Percentiles rank a stretch among this genome's conserved stretches.
Conservation (phyloP, 768 basidiomycete species). For the Lactifluus rugatus region DNA sequence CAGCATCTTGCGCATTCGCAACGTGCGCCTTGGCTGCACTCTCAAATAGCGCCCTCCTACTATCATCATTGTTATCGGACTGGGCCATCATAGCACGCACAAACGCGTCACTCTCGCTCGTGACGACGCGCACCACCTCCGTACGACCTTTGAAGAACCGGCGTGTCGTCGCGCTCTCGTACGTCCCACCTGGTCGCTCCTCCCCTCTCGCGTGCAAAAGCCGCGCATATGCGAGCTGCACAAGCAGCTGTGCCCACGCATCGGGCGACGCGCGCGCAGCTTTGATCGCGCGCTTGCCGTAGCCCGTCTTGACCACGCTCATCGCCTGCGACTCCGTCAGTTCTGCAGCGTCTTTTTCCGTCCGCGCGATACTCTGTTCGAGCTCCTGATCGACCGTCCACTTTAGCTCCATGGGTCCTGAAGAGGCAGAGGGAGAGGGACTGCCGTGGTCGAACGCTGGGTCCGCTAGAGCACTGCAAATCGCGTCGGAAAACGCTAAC, state of each 20-base stretch:
- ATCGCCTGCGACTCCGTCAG: constrained; percentile 58
- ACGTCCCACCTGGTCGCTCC: constrained; percentile 66
- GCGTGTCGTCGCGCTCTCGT: constrained; percentile 89
- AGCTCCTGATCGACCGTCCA: constrained; percentile 49
- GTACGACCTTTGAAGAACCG: constrained; percentile 84
- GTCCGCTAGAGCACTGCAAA: constrained; percentile 50
- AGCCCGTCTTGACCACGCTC: constrained; percentile 52
- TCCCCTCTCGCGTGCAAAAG: constrained; percentile 31
- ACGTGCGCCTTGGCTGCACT: constrained; percentile 58
- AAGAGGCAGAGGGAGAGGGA: constrained; percentile 21
- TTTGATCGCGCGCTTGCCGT: constrained; percentile 85
- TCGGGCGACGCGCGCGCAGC: constrained; percentile 84
- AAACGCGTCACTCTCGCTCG: constrained; percentile 67
- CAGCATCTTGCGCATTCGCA: constrained; percentile 52
- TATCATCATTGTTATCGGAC: constrained; percentile 30
- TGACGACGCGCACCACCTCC: constrained; percentile 85
- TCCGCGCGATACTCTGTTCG: constrained; percentile 41
- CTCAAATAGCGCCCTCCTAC: constrained; percentile 45
- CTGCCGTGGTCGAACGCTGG: constrained; percentile 57
- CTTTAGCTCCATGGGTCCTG: constrained; percentile 45
- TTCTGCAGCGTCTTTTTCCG: constrained; percentile 44
- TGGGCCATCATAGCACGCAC: constrained; percentile 58
- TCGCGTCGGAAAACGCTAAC: constrained; percentile 58
- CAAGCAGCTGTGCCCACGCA: constrained; percentile 87
- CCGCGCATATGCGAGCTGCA: constrained; percentile 82